phyloP scores from a whole-genome alignment of 139 green algal species.

The Coccomyxa sp. region DNA sequence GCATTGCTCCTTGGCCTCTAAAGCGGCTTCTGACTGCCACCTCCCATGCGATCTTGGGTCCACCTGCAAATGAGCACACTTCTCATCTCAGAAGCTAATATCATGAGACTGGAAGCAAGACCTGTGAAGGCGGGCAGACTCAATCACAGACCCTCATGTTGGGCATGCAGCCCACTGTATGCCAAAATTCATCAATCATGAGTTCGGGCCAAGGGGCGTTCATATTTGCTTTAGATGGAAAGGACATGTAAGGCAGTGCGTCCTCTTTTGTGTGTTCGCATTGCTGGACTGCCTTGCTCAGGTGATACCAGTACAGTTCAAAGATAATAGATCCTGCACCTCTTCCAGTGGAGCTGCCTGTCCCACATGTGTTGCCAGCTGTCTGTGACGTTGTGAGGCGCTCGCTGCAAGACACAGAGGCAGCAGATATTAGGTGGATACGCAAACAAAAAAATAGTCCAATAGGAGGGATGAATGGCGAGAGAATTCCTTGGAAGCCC shows the following conservation, averaged over 20 bases:
- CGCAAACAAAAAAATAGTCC: not conserved
- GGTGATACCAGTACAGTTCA: not conserved
- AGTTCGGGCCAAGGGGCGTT: not conserved
- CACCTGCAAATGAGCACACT: not conserved
- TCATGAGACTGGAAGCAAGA: not conserved
- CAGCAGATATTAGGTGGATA: not conserved
- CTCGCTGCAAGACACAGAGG: constrained; percentile 23
- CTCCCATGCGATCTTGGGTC: not conserved
- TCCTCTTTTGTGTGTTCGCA: too few species aligned
- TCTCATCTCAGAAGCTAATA: not conserved
- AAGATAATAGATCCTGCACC: not conserved
- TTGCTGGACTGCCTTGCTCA: not conserved
- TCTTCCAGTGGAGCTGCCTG: constrained; percentile 74
- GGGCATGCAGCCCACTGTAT: not conserved
- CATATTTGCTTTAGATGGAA: not conserved
- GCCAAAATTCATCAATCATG: not conserved
- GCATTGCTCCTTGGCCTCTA: not conserved
- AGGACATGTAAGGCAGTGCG: not conserved
- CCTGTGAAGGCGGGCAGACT: not conserved
- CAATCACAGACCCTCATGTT: not conserved
- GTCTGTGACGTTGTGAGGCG: constrained; percentile 38
- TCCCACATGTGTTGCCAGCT: constrained; percentile 78
- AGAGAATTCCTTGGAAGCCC: not conserved
- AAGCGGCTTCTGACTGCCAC: not conserved
- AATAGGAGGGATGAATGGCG: constrained; percentile 14